Conservation (phyloP, 2,329 filamentous ascomycete genomes). For the Fusarium vanettenii region DNA sequence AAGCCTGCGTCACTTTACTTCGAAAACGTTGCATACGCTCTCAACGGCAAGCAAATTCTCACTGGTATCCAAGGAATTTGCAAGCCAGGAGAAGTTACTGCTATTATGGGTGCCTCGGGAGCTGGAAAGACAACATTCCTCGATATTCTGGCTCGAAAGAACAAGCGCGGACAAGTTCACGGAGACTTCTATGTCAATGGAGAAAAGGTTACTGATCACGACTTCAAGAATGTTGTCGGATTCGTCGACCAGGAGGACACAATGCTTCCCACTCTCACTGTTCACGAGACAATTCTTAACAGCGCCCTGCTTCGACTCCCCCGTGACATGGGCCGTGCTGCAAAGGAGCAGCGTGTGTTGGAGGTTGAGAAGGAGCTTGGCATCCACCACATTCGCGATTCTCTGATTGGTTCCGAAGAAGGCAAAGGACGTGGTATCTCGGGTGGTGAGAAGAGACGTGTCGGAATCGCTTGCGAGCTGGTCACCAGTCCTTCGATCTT, state of each 20-base stretch:
- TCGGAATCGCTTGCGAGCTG: slow-evolving; percentile 96
- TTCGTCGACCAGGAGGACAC: slow-evolving; percentile 99
- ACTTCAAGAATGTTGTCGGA: slow-evolving; percentile 92
- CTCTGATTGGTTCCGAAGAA: slow-evolving; percentile 95
- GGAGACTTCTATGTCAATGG: slow-evolving; percentile 95
- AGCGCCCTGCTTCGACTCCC: slow-evolving; percentile 94
- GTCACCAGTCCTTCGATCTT: slow-evolving; percentile 97
- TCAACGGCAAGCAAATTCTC: slow-evolving; percentile 91
- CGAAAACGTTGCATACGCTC: slow-evolving; percentile 84
- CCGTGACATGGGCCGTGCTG: slow-evolving; percentile 84
- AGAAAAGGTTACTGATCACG: slow-evolving; percentile 83
- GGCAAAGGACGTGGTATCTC: slow-evolving; percentile 94
- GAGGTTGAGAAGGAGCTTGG: slow-evolving; percentile 97
- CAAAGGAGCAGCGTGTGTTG: slow-evolving; percentile 91
- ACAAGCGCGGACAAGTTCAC: slow-evolving; percentile 83
- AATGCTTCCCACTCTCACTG: slow-evolving; percentile 93
- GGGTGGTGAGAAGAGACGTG: slow-evolving; percentile 94
- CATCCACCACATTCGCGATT: slow-evolving; percentile 93
- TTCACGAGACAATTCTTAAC: slow-evolving; percentile 96
- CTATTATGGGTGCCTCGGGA: slow-evolving; percentile 98
- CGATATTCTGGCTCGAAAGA: slow-evolving; percentile 95
- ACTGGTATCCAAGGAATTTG: slow-evolving; percentile 84
- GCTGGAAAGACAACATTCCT: slow-evolving; percentile 98
- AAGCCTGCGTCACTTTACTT: slow-evolving; percentile 91
- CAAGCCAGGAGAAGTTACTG: slow-evolving; percentile 94